These are phyloP conservation scores for Daedaleopsis nitida DNA, from an alignment of 768 basidiomycete genomes.

Conservation along the genomic window DNA sequence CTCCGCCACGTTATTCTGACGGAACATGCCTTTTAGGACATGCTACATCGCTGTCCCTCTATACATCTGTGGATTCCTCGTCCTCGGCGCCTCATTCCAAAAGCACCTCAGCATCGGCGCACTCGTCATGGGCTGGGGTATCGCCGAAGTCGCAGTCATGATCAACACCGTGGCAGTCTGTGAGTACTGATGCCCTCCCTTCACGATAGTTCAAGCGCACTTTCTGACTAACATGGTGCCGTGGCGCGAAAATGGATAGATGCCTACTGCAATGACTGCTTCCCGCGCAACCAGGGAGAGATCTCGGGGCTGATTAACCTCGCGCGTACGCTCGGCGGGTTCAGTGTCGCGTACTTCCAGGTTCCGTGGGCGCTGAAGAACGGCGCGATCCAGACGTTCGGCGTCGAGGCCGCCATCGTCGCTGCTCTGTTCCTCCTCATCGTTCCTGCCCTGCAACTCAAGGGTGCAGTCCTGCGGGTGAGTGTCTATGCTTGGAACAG, in stretches of 20 bases:
- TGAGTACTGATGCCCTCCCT: slow-evolving; percentile 32
- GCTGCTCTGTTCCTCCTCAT: slow-evolving; percentile 51
- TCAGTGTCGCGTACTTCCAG: slow-evolving; percentile 68
- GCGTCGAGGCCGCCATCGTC: slow-evolving; percentile 64
- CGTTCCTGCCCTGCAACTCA: slow-evolving; percentile 53
- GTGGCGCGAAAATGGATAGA: slow-evolving; percentile 28
- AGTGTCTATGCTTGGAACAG: slow-evolving; percentile 20
- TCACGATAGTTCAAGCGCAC: background rate
- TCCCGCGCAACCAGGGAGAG: slow-evolving; percentile 55
- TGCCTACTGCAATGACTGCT: slow-evolving; percentile 52
- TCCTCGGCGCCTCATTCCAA: slow-evolving; percentile 57
- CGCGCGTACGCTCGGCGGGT: slow-evolving; percentile 57
- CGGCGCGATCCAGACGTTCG: slow-evolving; percentile 64
- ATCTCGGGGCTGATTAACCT: slow-evolving; percentile 63
- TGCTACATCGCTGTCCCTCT: slow-evolving; percentile 61
- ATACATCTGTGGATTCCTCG: slow-evolving; percentile 63
- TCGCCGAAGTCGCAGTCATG: slow-evolving; percentile 57
- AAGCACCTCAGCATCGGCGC: slow-evolving; percentile 53
- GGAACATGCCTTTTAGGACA: slow-evolving; percentile 40
- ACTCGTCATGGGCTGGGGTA: slow-evolving; percentile 69
- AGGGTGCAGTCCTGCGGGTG: slow-evolving; percentile 49
- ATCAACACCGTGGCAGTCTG: slow-evolving; percentile 66
- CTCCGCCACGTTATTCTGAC: background rate
- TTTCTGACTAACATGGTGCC: slow-evolving; percentile 25
- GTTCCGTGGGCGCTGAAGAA: slow-evolving; percentile 62